Evolutionary conservation across 768 basidiomycete species (phyloP).

Genomic region (Pleurotus salmoneostramineus): DNA sequence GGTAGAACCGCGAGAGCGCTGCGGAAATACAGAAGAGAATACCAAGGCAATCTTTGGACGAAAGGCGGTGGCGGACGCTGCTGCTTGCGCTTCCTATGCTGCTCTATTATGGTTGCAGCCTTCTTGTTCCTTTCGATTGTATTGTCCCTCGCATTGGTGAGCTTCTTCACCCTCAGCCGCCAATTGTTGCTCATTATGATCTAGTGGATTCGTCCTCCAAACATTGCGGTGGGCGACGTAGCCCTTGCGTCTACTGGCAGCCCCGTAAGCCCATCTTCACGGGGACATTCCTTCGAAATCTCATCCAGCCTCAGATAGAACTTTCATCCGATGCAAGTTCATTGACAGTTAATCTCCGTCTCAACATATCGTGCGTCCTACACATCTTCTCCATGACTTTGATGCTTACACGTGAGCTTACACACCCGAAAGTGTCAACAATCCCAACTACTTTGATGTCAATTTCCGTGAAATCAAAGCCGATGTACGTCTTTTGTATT

Average conservation of each 20-base stretch:
- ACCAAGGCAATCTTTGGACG: conserved; percentile 66
- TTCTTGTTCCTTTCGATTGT: conserved; percentile 66
- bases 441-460: conserved; percentile 79
- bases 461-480: conserved; percentile 62
- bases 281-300: neutral
- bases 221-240: conserved; percentile 53
- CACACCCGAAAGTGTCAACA: conserved; percentile 50
- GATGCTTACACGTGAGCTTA: no score
- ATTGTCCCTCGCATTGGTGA: conserved; percentile 64
- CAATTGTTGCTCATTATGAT: neutral
- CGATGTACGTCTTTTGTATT: conserved; percentile 32
- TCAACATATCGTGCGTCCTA: conserved; percentile 60
- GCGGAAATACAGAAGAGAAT: conserved; percentile 49
- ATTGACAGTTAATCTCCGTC: conserved; percentile 53
- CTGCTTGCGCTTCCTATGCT: conserved; percentile 70
- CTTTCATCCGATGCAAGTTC: conserved; percentile 34
- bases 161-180: conserved; percentile 15
- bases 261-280: conserved; percentile 32
- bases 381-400: neutral
- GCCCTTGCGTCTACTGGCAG: conserved; percentile 35
- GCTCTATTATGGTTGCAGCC: conserved; percentile 61
- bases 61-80: conserved; percentile 63
- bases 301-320: conserved; percentile 20
- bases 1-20: conserved; percentile 36
- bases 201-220: conserved; percentile 78